These are phyloP conservation scores for Rutstroemia sp. DNA, from an alignment of 2,329 filamentous ascomycete species.

Conservation along the genomic window DNA sequence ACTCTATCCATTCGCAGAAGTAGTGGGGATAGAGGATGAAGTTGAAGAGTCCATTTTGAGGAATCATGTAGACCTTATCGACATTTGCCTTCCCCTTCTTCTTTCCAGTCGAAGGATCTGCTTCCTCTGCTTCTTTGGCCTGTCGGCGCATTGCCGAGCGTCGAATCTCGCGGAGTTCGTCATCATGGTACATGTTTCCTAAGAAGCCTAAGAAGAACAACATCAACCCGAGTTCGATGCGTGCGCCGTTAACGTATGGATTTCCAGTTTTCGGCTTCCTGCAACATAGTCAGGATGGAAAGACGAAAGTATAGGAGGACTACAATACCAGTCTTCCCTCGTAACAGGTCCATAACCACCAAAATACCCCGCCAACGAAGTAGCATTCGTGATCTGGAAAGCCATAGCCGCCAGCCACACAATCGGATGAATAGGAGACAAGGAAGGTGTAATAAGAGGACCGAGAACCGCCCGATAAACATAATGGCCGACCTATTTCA, in stretches of 20 bases:
- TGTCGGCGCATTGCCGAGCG: constrained; percentile 58
- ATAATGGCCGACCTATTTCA: constrained; percentile 68
- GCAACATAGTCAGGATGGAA: neutral
- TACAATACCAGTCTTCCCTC: constrained; percentile 40
- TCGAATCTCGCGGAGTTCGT: constrained; percentile 80
- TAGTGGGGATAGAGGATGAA: constrained; percentile 89
- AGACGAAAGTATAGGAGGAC: neutral
- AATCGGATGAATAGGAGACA: constrained; percentile 76
- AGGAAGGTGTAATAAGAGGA: constrained; percentile 79
- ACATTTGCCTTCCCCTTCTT: constrained; percentile 35
- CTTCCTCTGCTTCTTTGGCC: constrained; percentile 32
- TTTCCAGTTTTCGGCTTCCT: constrained; percentile 19
- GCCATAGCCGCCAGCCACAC: constrained; percentile 56
- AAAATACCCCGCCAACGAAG: constrained; percentile 72
- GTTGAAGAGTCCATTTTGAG: constrained; percentile 73
- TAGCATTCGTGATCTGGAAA: constrained; percentile 79
- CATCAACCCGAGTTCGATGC: constrained; percentile 56
- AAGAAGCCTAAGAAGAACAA: constrained; percentile 71
- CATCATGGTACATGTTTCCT: constrained; percentile 83
- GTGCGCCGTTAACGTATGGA: constrained; percentile 30
- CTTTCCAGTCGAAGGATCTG: constrained; percentile 21
- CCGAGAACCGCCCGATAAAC: constrained; percentile 78
- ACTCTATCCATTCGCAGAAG: constrained; percentile 94
- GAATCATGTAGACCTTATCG: constrained; percentile 82
- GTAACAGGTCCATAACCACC: constrained; percentile 70